Evolutionary conservation across 2,329 filamentous ascomycete species (phyloP), one percentile per base, ranked within the genome.

Genomic region (Grosmannia huntii): DNA sequence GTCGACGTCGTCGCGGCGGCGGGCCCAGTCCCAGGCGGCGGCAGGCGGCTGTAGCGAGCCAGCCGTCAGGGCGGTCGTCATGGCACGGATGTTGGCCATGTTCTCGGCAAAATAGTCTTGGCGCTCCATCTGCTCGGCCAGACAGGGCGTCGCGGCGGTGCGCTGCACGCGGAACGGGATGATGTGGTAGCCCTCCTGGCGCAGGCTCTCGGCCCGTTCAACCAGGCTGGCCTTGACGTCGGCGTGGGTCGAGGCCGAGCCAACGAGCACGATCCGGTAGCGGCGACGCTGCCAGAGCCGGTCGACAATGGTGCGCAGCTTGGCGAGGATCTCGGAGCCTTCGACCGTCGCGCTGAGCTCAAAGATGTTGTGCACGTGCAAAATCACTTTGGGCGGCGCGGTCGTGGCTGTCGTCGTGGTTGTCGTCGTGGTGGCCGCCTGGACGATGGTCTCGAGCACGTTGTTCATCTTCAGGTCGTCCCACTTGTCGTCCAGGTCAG

Each of bases 321-420:
- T 83, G 48, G 77, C 74, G 9, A 96, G 72, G 36, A 97, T 80
- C 25, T 80, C 77, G 2, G 81, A 76, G 12, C 90, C 89, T 59
- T 89, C 83, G 6, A 79, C 69, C 0, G 87, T 85, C 66, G 81
- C 80, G 64, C 79, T 82, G 10, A 99, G 76, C 62, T 95, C 89
- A 57, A 87, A 83, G 66, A 90, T 87, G 68, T 97, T 89, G 67
- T 87, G 82, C 14, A 96, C 73, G 64, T 89, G 89, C 46, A 95
- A 76, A 59, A 97, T 84, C 9, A 90, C 77, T 27, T 77, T 64
- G 65, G 7, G 44, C 14, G 38, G 38, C 7, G 19, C 38, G 6
- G 19, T 6, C 38, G 38, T 3, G 12, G 28, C 6, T 16, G 56
- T 14, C 21, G 56, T 6, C 9, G 56, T 14, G 14, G 56, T 6